phyloP scores from a whole-genome alignment of 768 basidiomycete genomes.

The Dentipellis fragilis region DNA sequence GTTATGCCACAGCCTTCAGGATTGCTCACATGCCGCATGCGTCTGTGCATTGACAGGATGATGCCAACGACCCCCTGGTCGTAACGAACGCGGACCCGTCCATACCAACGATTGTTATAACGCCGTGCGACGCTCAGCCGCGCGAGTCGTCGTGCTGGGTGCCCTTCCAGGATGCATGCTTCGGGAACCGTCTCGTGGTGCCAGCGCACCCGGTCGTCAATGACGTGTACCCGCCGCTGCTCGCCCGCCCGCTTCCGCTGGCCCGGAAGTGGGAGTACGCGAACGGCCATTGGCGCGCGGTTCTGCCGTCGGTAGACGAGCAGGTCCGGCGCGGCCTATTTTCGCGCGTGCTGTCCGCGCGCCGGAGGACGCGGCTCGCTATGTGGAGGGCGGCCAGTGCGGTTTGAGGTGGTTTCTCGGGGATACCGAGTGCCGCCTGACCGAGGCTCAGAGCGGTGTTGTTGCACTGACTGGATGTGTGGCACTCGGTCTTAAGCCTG shows the following conservation, averaged over 20 bases:
- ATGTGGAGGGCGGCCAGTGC: neutral
- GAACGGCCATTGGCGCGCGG: constrained; percentile 44
- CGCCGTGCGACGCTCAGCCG: constrained; percentile 31
- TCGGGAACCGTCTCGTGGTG: constrained; percentile 39
- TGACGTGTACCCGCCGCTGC: constrained; percentile 35
- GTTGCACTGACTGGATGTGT: no score
- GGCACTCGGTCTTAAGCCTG: no score
- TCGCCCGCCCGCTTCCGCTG: constrained; percentile 16
- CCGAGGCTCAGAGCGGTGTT: neutral
- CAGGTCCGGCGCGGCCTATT: constrained; percentile 35
- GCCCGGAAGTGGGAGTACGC: constrained; percentile 37
- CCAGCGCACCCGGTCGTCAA: constrained; percentile 39
- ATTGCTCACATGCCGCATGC: neutral
- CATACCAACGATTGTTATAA: constrained; percentile 42
- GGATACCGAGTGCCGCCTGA: neutral
- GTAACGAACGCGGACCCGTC: constrained; percentile 13
- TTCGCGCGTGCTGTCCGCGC: constrained; percentile 21
- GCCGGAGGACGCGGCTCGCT: neutral
- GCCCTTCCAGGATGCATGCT: constrained; percentile 46
- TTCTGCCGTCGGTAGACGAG: constrained; percentile 36
- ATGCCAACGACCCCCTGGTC: neutral
- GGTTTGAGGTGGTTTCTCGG: no score
- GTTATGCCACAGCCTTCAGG: neutral
- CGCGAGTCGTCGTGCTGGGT: constrained; percentile 34
- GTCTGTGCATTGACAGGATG: neutral